Evolutionary conservation across 441 rosid species (phyloP).

Genomic region (Croton setiger): DNA sequence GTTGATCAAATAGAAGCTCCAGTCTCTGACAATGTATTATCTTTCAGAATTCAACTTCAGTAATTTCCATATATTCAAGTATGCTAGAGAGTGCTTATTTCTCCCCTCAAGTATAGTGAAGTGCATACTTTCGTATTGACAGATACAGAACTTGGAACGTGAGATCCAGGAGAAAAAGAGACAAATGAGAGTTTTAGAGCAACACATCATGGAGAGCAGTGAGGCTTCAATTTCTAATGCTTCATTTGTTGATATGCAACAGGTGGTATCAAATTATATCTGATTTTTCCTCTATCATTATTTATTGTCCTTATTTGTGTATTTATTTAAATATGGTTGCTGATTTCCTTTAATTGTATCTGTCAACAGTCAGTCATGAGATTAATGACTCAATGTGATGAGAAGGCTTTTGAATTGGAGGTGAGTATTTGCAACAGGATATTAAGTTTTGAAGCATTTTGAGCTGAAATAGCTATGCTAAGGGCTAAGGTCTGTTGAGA

Average conservation of each 20-base stretch:
- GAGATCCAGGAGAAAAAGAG: constrained; percentile 91
- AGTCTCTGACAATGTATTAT: constrained; percentile 9
- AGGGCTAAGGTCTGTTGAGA: background rate
- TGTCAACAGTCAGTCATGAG: constrained; percentile 70
- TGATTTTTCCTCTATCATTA: background rate
- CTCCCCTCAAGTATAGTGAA: constrained; percentile 7
- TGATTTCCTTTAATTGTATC: constrained; percentile 21
- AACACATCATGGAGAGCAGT: constrained; percentile 79
- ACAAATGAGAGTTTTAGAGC: constrained; percentile 85
- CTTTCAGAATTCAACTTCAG: constrained; percentile 14
- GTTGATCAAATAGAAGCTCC: background rate
- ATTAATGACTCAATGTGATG: constrained; percentile 90
- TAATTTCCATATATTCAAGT: background rate
- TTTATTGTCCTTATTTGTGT: constrained; percentile 4
- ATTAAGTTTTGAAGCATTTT: background rate
- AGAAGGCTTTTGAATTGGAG: constrained; percentile 94
- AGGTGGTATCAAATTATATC: constrained; percentile 43
- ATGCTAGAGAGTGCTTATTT: background rate
- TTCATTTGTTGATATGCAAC: constrained; percentile 92
- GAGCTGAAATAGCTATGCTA: background rate
- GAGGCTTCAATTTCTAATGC: constrained; percentile 94
- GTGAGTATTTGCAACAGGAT: constrained; percentile 34
- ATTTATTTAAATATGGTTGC: constrained; percentile 10
- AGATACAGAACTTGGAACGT: constrained; percentile 82
- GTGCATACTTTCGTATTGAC: constrained; percentile 26